Evolutionary conservation across 495 filamentous ascomycete species (phyloP), one percentile per base, ranked within the genome.

Genomic region (Aspergillus kassunensis): DNA sequence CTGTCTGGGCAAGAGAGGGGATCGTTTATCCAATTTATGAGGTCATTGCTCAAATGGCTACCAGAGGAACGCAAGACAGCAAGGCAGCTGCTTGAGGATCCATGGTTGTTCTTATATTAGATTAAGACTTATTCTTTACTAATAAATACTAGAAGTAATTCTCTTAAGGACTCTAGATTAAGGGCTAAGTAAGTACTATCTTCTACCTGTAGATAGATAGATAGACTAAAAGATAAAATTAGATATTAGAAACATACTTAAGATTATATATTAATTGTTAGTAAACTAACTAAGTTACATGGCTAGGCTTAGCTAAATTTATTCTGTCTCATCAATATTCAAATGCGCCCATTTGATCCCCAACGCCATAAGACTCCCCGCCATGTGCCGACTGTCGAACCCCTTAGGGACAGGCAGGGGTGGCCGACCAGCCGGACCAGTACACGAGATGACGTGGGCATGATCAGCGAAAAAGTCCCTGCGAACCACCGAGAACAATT

Each of bases 51-150:
- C 15, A 58, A 59, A 27, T 73, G 66, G 66, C 19, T 68, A 37
- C 70, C 69, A 21, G 71, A 73, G 52, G 57, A 72, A 18, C 66
- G 70, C 57, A 62, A 53, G 55, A 71, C 72, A 21, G 70, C 72
- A 6, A 64, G 52, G 50, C 63, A 71, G 57, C 57, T 73, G 29
- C 63, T 68, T 50, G 59, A 68, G 13, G 37, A 73, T 60, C 67
- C 65, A 15, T 77, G 51, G 31, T 59, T 57, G 47, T 31, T 55
- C n/a, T n/a, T n/a, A n/a, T n/a, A n/a, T n/a, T n/a, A n/a, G n/a
- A n/a, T n/a, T n/a, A n/a, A n/a, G n/a, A n/a, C n/a, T n/a, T n/a
- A n/a, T n/a, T n/a, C n/a, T n/a, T n/a, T n/a, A n/a, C n/a, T n/a
- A n/a, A n/a, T n/a, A n/a, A n/a, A n/a, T n/a, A n/a, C n/a, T n/a